phyloP scores from a whole-genome alignment of 2,329 filamentous ascomycete species.

The Ophiocordyceps unilateralis region DNA sequence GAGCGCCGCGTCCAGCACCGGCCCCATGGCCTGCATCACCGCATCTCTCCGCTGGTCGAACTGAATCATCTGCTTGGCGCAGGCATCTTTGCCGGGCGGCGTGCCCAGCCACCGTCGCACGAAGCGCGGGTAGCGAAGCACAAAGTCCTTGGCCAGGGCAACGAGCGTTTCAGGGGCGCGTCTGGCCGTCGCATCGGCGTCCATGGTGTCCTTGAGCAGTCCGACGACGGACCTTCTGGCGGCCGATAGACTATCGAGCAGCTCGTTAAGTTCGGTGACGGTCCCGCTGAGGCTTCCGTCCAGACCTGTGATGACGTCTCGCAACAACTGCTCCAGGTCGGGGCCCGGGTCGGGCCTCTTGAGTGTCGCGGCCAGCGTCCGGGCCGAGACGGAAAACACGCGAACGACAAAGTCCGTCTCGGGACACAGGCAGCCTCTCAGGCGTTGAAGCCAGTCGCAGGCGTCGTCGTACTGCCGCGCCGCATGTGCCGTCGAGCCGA shows the following conservation, averaged over 20 bases:
- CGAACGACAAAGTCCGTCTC: conserved; percentile 28
- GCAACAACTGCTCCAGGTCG: conserved; percentile 23
- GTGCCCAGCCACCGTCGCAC: conserved; percentile 44
- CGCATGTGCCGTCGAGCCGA: conserved; percentile 31
- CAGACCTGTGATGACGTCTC: conserved; percentile 34
- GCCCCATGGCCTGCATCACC: conserved; percentile 32
- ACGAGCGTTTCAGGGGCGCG: conserved; percentile 8
- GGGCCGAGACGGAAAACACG: conserved; percentile 34
- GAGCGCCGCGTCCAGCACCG: conserved; percentile 42
- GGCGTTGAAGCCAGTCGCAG: conserved; percentile 33
- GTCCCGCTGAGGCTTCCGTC: conserved; percentile 43
- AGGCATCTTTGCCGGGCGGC: conserved; percentile 29
- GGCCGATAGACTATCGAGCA: conserved; percentile 37
- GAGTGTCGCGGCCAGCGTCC: conserved; percentile 35
- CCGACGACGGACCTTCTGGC: conserved; percentile 37
- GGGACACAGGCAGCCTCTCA: conserved; percentile 20
- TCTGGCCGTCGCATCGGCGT: conserved; percentile 4
- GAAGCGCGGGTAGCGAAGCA: conserved; percentile 43
- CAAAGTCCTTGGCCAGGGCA: conserved; percentile 33
- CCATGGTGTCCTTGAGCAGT: conserved; percentile 19
- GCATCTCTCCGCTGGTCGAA: conserved; percentile 42
- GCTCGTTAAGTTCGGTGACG: conserved; percentile 39
- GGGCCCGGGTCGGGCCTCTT: conserved; percentile 21
- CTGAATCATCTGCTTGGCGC: conserved; percentile 39
- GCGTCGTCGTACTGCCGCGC: conserved; percentile 31